phyloP scores from a whole-genome alignment of 169 alveolate genomes.

The Plasmodium berghei region DNA sequence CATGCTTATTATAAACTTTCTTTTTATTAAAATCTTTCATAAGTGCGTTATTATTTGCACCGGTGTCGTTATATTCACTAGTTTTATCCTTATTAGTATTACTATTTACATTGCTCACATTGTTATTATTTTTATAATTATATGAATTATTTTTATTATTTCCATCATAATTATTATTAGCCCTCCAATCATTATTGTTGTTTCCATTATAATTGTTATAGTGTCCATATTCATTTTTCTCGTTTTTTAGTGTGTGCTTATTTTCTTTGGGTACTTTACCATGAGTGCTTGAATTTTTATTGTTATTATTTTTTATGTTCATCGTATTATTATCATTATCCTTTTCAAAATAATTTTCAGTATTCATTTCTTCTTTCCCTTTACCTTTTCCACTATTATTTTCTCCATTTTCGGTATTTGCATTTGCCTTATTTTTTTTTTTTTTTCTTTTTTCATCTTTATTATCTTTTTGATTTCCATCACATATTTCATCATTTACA shows the following conservation, averaged over 20 bases:
- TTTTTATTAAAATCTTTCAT: conserved; percentile 46
- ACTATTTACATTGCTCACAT: background rate
- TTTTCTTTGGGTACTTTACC: conserved; percentile 28
- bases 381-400: background rate
- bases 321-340: conserved; percentile 5
- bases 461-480: background rate
- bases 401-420: background rate
- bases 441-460: conserved; percentile 8
- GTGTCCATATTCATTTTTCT: conserved; percentile 10
- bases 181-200: conserved; percentile 41
- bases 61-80: background rate
- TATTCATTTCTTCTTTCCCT: conserved; percentile 4
- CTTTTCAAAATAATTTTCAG: conserved; percentile 8
- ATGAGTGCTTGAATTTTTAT: background rate
- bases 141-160: background rate
- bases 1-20: conserved; percentile 30
- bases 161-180: conserved; percentile 12
- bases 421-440: background rate
- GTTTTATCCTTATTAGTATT: conserved; percentile 5
- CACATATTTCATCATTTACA: background rate
- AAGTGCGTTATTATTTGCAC: conserved; percentile 9
- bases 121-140: background rate
- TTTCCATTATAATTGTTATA: background rate
- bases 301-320: background rate
- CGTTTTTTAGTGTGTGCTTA: conserved; percentile 8